Conservation (phyloP, 331 rosid species). For the Cydonia oblonga region DNA sequence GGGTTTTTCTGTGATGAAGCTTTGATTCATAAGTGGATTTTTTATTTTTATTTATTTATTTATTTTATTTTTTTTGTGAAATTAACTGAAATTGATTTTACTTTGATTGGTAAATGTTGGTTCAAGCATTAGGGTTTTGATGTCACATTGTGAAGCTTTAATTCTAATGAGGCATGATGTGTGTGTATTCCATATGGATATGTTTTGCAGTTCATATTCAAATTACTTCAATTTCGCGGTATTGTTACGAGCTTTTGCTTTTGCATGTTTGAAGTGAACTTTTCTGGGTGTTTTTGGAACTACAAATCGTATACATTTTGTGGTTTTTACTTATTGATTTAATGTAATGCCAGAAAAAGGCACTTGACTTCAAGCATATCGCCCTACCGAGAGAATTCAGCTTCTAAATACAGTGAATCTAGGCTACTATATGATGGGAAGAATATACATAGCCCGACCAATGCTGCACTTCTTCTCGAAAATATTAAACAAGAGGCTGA, state of each 20-base stretch:
- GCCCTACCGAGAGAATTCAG: conserved; percentile 33
- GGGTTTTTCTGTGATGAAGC: neutral
- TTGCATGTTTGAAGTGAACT: neutral
- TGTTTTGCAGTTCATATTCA: neutral
- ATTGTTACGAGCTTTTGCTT: neutral
- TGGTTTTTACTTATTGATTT: neutral
- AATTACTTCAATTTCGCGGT: neutral
- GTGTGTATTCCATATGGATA: neutral
- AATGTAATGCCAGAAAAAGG: conserved; percentile 53
- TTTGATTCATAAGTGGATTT: neutral
- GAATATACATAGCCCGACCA: conserved; percentile 72
- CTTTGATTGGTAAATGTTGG: neutral
- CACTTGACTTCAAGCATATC: conserved; percentile 40
- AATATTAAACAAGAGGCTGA: conserved; percentile 71
- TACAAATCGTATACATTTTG: neutral
- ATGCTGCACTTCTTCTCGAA: conserved; percentile 83
- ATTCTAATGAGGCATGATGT: neutral
- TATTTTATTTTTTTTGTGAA: no score
- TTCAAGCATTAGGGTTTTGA: neutral
- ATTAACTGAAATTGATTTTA: no score
- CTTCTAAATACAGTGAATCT: conserved; percentile 46
- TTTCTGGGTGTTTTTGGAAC: neutral
- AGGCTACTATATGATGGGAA: conserved; percentile 59
- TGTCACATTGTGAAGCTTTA: neutral
- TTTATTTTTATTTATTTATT: no score